These are phyloP conservation scores for Cercophora newfieldiana DNA, from an alignment of 495 filamentous ascomycete species.

Conservation along the genomic window DNA sequence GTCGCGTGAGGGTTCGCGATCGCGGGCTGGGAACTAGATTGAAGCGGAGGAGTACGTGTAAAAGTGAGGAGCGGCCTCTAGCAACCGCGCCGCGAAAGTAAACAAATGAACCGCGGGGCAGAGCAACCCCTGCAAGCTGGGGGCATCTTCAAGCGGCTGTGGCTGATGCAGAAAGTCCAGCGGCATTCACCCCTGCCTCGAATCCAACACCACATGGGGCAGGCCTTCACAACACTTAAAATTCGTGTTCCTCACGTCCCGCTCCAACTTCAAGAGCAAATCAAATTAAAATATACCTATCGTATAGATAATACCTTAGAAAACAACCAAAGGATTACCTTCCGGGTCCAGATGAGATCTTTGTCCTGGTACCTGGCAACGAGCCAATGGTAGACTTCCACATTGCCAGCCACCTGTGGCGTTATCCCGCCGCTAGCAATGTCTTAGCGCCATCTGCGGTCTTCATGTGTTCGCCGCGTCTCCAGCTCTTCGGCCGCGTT, in stretches of 20 bases:
- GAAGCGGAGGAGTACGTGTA: neutral
- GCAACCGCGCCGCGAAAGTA: slow-evolving; percentile 17
- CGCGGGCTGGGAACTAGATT: neutral
- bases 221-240: too few relatives aligned
- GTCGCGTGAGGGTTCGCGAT: neutral
- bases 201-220: too few relatives aligned
- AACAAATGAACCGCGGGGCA: slow-evolving; percentile 16
- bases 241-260: too few relatives aligned
- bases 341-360: too few relatives aligned
- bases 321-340: neutral
- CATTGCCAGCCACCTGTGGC: neutral
- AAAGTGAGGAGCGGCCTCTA: neutral
- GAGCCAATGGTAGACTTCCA: neutral
- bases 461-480: neutral
- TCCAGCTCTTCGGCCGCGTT: neutral
- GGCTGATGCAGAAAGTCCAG: neutral
- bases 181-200: too few relatives aligned
- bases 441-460: neutral
- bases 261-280: too few relatives aligned
- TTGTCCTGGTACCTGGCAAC: too few relatives aligned
- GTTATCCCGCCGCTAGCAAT: neutral
- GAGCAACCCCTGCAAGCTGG: neutral
- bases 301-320: too few relatives aligned
- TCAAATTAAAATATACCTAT: too few relatives aligned
- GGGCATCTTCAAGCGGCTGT: neutral